Percentiles rank a stretch among this genome's conserved stretches.
phyloP scores from a whole-genome alignment of 805 yeast genomes.

The Wickerhamiella parazyma region DNA sequence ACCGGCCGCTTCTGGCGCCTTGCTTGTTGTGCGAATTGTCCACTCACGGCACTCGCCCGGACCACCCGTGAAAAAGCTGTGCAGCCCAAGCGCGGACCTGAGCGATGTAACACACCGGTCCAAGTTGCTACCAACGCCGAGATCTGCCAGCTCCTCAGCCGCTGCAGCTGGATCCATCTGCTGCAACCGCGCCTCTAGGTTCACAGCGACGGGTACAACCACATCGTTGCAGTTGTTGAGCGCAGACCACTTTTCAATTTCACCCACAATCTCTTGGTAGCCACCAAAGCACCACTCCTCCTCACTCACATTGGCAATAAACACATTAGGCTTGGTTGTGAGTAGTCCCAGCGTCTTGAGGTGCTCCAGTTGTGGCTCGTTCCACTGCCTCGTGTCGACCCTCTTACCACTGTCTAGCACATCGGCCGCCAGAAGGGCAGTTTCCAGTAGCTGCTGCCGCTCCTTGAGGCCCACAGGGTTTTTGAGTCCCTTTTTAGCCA shows the following conservation, averaged over 20 bases:
- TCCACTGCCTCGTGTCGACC: slow-evolving; percentile 47
- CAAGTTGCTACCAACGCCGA: slow-evolving; percentile 33
- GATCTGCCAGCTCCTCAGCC: slow-evolving; percentile 20
- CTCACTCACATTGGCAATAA: slow-evolving; percentile 58
- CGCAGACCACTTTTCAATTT: slow-evolving; percentile 52
- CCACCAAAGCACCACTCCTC: slow-evolving; percentile 41
- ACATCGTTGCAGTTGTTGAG: slow-evolving; percentile 53
- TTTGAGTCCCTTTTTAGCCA: slow-evolving; percentile 31
- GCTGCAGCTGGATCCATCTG: slow-evolving; percentile 29
- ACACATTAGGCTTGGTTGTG: slow-evolving; percentile 82
- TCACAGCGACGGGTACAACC: slow-evolving; percentile 59
- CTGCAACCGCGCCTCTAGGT: slow-evolving; percentile 49
- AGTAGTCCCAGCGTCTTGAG: slow-evolving; percentile 44
- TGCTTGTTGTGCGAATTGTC: slow-evolving; percentile 85
- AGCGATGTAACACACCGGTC: slow-evolving; percentile 51
- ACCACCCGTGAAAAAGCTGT: slow-evolving; percentile 82
- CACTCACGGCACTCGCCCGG: slow-evolving; percentile 86
- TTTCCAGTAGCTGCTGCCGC: slow-evolving; percentile 29
- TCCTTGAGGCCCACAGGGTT: slow-evolving; percentile 27
- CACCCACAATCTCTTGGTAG: slow-evolving; percentile 28
- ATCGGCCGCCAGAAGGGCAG: slow-evolving; percentile 27
- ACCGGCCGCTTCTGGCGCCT: slow-evolving; percentile 99
- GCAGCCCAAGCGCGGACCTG: slow-evolving; percentile 55
- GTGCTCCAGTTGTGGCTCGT: slow-evolving; percentile 34
- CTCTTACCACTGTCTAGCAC: slow-evolving; percentile 53